Evolutionary conservation across 768 basidiomycete genomes (phyloP).

Genomic region (Hortiboletus flavorubellus): DNA sequence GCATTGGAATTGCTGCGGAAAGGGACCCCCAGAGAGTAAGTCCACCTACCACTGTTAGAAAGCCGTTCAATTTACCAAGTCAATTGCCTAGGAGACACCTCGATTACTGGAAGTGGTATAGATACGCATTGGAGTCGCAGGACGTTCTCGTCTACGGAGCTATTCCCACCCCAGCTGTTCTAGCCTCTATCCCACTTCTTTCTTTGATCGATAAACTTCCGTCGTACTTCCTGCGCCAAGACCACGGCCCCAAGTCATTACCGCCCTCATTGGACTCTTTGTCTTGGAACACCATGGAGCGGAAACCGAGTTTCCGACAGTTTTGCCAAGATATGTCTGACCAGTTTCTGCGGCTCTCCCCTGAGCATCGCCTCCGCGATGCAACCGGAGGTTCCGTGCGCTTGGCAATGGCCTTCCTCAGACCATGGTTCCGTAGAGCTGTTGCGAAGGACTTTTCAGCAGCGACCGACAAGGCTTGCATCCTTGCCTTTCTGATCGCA

Average conservation of each 20-base stretch:
- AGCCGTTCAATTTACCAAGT: not conserved
- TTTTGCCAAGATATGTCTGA: constrained; percentile 72
- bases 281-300: constrained; percentile 55
- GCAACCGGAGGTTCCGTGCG: constrained; percentile 66
- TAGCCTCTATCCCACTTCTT: constrained; percentile 67
- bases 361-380: constrained; percentile 58
- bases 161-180: constrained; percentile 62
- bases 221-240: constrained; percentile 57
- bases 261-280: constrained; percentile 36
- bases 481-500: constrained; percentile 49
- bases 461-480: constrained; percentile 37
- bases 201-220: constrained; percentile 65
- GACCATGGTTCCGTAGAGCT: constrained; percentile 63
- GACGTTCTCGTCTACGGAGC: constrained; percentile 68
- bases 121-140: constrained; percentile 72
- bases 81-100: constrained; percentile 44
- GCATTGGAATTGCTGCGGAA: constrained; percentile 61
- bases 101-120: constrained; percentile 75
- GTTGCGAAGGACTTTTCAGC: constrained; percentile 39
- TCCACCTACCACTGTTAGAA: not conserved
- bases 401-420: constrained; percentile 62
- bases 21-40: constrained; percentile 55
- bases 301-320: constrained; percentile 60
- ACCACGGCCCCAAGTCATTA: constrained; percentile 27
- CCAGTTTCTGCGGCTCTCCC: constrained; percentile 52